Conservation (phyloP, 2,329 filamentous ascomycete species). For the Hymenotorrendiella dingleyae region DNA sequence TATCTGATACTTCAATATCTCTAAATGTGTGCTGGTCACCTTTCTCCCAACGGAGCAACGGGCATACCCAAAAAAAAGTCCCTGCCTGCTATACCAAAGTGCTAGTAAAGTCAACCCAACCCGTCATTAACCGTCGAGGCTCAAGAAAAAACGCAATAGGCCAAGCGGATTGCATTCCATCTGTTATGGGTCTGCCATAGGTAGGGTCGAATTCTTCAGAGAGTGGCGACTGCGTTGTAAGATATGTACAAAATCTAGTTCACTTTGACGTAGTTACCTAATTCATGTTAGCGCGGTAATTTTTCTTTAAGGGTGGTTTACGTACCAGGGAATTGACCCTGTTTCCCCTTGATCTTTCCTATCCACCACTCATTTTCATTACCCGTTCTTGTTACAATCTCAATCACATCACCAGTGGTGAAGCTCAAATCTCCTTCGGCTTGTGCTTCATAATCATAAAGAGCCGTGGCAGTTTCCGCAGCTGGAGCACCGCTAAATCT, state of each 20-base stretch:
- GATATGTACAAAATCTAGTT: background rate
- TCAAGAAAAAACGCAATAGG: too few species aligned
- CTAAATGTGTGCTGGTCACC: too few species aligned
- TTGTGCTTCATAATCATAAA: conserved; percentile 96
- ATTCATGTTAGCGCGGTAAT: conserved; percentile 10
- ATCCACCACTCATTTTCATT: conserved; percentile 99
- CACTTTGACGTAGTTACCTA: conserved; percentile 44
- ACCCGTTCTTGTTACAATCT: conserved; percentile 74
- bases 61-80: too few species aligned
- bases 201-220: background rate
- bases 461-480: conserved; percentile 75
- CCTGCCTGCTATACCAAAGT: too few species aligned
- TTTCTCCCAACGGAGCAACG: too few species aligned
- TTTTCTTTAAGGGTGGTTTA: background rate
- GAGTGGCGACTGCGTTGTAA: background rate
- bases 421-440: conserved; percentile 93
- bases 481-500: conserved; percentile 59
- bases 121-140: too few species aligned
- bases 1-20: too few species aligned
- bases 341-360: conserved; percentile 70
- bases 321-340: conserved; percentile 93
- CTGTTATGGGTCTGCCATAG: too few species aligned
- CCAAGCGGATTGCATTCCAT: too few species aligned
- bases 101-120: too few species aligned
- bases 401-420: conserved; percentile 79